Base-by-base conservation (phyloP, 345 rosid genomes). In the Odontarrhena argentea region DNA sequence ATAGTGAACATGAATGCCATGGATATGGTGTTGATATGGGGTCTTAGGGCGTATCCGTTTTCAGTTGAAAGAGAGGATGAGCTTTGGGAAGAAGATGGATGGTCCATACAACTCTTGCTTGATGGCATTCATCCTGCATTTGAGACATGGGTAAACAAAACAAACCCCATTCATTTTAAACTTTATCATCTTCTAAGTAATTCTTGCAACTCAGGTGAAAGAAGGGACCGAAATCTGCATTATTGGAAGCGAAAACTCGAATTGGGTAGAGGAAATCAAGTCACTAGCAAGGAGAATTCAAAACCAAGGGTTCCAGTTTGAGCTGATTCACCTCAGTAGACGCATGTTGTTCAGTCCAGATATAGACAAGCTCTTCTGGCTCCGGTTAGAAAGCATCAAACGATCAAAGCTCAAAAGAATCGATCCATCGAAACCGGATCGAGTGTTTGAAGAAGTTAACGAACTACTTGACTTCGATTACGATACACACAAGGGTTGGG, bases 11-110 rank as follows among this genome's bases (percentile, higher is more conserved):
- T 58, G 55, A 86, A 87, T 60, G 92, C 92, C 18, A 69, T 89
- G 53, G 87, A 92, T 69, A 87, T 87, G 92, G 71, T 84, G 47
- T 42, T 79, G 56, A 81, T 87, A 13, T 89, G 98, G 98, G 95
- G 96, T 70, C 74, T 79, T 45, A 61, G 55, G 48, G 92, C 95
- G 40, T 86, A 78, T 49, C 98, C 95, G 18, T 92, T 89, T 69
- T 84, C 98, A 42, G 55, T 73, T 71, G 55, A 80, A 3, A 81
- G 80, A 71, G 92, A 92, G 79, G 66, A 56, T 54, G 77, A 81
- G 63, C 91, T 92, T 14, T 92, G 94, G 98, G 75, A 82, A 68
- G 75, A 59, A 43, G 81, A 82, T 78, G 63, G 63, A 22, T 83
- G 87, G 86, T 85, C 79, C 25, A 63, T 87, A 66, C 72, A 71